Percentiles rank a stretch among this genome's conserved stretches.
phyloP scores from a whole-genome alignment of 2,329 filamentous ascomycete species.

The Aspergillus melleus region DNA sequence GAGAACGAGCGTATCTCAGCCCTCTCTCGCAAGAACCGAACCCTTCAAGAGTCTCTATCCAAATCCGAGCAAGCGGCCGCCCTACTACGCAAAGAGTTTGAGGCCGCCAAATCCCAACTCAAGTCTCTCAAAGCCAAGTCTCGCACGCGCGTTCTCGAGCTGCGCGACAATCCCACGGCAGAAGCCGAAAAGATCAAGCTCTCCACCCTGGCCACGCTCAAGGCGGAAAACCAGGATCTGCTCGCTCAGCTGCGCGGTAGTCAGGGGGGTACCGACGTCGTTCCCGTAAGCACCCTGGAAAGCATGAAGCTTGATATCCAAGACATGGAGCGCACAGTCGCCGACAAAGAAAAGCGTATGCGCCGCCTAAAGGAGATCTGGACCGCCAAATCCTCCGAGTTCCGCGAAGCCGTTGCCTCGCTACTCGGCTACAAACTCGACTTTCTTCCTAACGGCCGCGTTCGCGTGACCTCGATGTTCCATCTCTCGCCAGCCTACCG shows the following conservation, averaged over 20 bases:
- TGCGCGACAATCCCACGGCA: constrained; percentile 89
- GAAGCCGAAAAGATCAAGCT: constrained; percentile 82
- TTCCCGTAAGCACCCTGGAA: constrained; percentile 75
- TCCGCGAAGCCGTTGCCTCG: constrained; percentile 89
- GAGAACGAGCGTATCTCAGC: constrained; percentile 74
- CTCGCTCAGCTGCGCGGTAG: constrained; percentile 66
- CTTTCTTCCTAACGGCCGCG: constrained; percentile 96
- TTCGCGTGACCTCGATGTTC: constrained; percentile 84
- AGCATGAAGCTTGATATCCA: constrained; percentile 73
- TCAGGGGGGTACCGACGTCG: constrained; percentile 55
- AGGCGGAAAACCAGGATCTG: constrained; percentile 81
- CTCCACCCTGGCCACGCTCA: constrained; percentile 72
- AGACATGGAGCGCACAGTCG: constrained; percentile 68
- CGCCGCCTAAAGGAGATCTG: constrained; percentile 89
- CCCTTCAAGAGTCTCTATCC: constrained; percentile 75
- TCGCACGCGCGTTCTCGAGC: constrained; percentile 77
- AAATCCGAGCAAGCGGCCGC: constrained; percentile 68
- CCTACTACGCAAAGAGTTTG: constrained; percentile 73
- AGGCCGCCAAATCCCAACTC: constrained; percentile 72
- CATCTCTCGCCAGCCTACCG: constrained; percentile 61
- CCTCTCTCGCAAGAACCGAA: constrained; percentile 82
- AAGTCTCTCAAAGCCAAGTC: constrained; percentile 65
- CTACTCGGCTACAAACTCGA: constrained; percentile 93
- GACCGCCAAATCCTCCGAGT: constrained; percentile 86
- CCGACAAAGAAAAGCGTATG: constrained; percentile 74